phyloP scores from a whole-genome alignment of 305 asterid genomes.

The Striga hermonthica region DNA sequence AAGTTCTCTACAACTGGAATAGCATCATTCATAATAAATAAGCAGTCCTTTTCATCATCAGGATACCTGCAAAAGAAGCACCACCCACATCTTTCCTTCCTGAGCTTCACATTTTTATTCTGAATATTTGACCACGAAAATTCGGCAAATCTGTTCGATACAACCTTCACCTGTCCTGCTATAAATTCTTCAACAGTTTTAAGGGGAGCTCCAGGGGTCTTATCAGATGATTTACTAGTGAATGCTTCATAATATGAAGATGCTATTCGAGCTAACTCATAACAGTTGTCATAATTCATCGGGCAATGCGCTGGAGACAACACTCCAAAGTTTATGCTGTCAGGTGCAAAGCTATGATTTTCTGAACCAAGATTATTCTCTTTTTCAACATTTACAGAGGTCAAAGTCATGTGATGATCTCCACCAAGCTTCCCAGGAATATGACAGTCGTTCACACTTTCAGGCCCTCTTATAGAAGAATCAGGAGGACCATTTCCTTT shows the following conservation, averaged over 20 bases:
- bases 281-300: constrained; percentile 57
- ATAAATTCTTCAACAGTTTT: constrained; percentile 57
- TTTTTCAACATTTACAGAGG: constrained; percentile 32
- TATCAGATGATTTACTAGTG: constrained; percentile 47
- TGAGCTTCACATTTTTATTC: constrained; percentile 33
- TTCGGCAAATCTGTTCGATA: constrained; percentile 48
- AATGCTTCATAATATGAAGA: constrained; percentile 53
- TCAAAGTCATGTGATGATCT: constrained; percentile 30
- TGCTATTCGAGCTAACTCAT: constrained; percentile 66
- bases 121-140: constrained; percentile 69
- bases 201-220: constrained; percentile 42
- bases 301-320: constrained; percentile 34
- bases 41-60: constrained; percentile 67
- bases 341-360: constrained; percentile 29
- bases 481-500: constrained; percentile 33
- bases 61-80: constrained; percentile 70
- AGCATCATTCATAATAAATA: constrained; percentile 50
- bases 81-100: constrained; percentile 94
- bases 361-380: constrained; percentile 33
- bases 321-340: constrained; percentile 26
- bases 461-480: constrained; percentile 36
- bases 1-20: constrained; percentile 51
- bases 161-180: constrained; percentile 65
- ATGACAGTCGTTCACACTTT: constrained; percentile 39
- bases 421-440: constrained; percentile 38